Conservation (phyloP, 495 filamentous ascomycete species). For the Parmelia sp. region DNA sequence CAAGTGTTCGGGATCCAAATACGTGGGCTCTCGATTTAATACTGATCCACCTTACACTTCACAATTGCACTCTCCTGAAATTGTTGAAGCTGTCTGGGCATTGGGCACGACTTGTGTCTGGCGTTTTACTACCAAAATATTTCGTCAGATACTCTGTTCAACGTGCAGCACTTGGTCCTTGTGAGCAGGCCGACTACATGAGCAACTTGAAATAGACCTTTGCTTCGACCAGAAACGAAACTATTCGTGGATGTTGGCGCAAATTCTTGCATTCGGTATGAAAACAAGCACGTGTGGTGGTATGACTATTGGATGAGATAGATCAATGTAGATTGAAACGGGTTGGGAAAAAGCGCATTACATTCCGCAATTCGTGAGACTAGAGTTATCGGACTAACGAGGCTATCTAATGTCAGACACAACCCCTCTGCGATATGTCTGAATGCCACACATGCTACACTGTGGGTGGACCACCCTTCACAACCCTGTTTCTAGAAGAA, state of each 20-base stretch:
- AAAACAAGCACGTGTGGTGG: slow-evolving; percentile 48
- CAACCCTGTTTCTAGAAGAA: slow-evolving; percentile 56
- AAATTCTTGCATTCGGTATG: slow-evolving; percentile 43
- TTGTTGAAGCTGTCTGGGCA: neutral
- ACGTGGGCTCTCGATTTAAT: neutral
- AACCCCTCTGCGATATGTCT: neutral
- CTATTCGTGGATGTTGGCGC: neutral
- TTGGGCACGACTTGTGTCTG: neutral
- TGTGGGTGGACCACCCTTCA: neutral
- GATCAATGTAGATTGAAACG: neutral
- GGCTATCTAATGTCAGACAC: neutral
- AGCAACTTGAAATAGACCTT: neutral
- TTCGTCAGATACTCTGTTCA: neutral
- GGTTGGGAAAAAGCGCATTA: slow-evolving; percentile 23
- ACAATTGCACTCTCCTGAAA: neutral
- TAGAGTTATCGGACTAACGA: neutral
- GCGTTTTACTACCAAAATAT: neutral
- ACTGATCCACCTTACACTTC: neutral
- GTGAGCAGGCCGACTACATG: neutral
- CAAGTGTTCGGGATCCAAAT: neutral
- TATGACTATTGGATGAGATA: slow-evolving; percentile 42
- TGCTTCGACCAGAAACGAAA: slow-evolving; percentile 5
- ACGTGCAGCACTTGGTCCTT: neutral
- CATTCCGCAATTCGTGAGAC: slow-evolving; percentile 50
- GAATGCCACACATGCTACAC: neutral